These are phyloP conservation scores for Arthrinium phaeospermum DNA, from an alignment of 2,329 filamentous ascomycete genomes.

Conservation along the genomic window DNA sequence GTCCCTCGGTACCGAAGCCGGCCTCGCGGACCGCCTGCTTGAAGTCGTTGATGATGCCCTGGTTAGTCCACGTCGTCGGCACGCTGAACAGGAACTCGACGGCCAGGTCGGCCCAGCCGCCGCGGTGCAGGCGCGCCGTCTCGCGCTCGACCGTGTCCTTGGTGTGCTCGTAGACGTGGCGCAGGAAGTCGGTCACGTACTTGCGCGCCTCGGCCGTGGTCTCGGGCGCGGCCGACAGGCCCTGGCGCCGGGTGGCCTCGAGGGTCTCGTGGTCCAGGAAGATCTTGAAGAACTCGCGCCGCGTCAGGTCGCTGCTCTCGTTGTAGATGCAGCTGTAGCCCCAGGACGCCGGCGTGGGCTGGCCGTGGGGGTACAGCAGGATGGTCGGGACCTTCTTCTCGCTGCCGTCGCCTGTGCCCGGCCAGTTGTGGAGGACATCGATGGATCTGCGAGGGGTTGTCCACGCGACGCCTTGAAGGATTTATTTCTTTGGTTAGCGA, in stretches of 20 bases:
- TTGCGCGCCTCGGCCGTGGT: constrained; percentile 49
- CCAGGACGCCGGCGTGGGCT: constrained; percentile 52
- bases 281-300: constrained; percentile 61
- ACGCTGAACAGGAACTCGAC: constrained; percentile 63
- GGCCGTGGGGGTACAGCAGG: constrained; percentile 51
- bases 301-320: constrained; percentile 39
- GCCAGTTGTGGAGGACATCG: constrained; percentile 58
- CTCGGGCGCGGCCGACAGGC: constrained; percentile 47
- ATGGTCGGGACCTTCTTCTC: constrained; percentile 62
- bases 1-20: constrained; percentile 54
- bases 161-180: constrained; percentile 54
- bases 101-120: constrained; percentile 49
- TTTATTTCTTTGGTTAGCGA: constrained; percentile 37
- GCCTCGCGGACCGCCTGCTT: constrained; percentile 51
- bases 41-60: constrained; percentile 57
- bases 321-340: constrained; percentile 57
- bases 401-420: constrained; percentile 55
- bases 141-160: constrained; percentile 50
- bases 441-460: constrained; percentile 44
- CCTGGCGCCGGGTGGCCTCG: constrained; percentile 47
- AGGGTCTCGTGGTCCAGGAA: constrained; percentile 55
- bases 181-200: constrained; percentile 56
- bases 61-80: constrained; percentile 60
- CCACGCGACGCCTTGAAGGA: constrained; percentile 39
- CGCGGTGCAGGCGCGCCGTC: constrained; percentile 40